Evolutionary conservation across 306 rosid genomes (phyloP), one percentile per base, ranked within the genome.

Genomic region (Oxytropis ochrocephala): DNA sequence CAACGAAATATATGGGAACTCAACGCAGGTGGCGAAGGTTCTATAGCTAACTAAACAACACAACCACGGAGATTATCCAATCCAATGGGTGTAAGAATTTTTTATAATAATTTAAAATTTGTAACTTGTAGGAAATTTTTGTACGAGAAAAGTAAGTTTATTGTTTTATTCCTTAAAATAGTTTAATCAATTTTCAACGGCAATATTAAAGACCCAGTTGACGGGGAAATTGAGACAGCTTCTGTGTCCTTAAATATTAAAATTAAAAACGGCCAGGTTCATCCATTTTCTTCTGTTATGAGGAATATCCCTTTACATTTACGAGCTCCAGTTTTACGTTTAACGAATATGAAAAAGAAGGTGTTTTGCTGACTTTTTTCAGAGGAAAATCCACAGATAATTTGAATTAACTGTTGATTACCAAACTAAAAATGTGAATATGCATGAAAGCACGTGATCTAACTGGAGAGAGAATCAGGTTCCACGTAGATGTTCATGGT

Each of bases 121-220:
- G 19, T 1, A 21, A 5, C 41, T 4, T 35, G 4, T 2, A n/a
- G 32, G 39, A 53, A 58, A 41, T 19, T 41, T 41, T 75, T 16
- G 51, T 39, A 7, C 21, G 30, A 33, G 71, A 58, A 59, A 52
- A 67, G 46, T 64, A 24, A 0, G 78, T 55, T 70, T 60, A 42
- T 60, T 77, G 43, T 13, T 39, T 58, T 30, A 38, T 41, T 46
- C 19, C 32, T 62, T 66, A 69, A 64, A 75, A 52, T 52, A 82
- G 74, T 42, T 41, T 8, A 51, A 78, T 73, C 41, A 80, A 60
- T 56, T 74, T 77, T 85, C 84, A 87, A 81, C 88, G 80, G 68
- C 79, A 85, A 83, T 80, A 80, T 74, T 69, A 83, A 84, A 80
- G 67, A 82, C 70, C 94, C 50, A 85, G 69, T 90, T 82, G 96